Evolutionary conservation across 2,329 filamentous ascomycete species (phyloP).

Genomic region (Lasiodiplodia sp.): DNA sequence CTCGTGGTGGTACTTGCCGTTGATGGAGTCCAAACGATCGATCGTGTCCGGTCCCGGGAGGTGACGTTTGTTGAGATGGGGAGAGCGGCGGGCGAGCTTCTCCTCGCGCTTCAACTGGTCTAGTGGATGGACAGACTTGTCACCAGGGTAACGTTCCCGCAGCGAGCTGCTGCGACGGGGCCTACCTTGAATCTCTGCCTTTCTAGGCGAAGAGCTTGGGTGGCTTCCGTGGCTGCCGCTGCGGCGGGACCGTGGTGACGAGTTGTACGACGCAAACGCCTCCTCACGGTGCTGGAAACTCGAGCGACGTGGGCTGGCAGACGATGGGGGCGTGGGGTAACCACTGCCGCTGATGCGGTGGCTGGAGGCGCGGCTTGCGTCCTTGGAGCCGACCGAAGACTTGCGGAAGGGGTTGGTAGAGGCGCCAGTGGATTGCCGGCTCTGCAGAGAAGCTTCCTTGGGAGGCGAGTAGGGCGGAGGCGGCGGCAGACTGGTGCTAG

Average conservation of each 20-base stretch:
- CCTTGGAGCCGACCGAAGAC: constrained; percentile 32
- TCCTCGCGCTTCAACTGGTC: constrained; percentile 70
- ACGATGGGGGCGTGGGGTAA: constrained; percentile 62
- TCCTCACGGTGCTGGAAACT: constrained; percentile 45
- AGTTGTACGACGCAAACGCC: constrained; percentile 41
- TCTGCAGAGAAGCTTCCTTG: constrained; percentile 37
- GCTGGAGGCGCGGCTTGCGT: constrained; percentile 40
- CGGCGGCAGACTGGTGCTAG: constrained; percentile 31
- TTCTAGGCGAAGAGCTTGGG: constrained; percentile 31
- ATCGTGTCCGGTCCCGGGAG: constrained; percentile 78
- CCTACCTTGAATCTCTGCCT: constrained; percentile 37
- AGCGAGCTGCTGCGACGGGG: constrained; percentile 61
- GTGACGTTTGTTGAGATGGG: constrained; percentile 70
- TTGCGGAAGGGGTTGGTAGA: constrained; percentile 55
- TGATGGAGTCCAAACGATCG: constrained; percentile 77
- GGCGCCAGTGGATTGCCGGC: constrained; percentile 46
- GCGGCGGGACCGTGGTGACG: constrained; percentile 41
- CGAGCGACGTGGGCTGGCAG: constrained; percentile 59
- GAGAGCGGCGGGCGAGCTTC: constrained; percentile 70
- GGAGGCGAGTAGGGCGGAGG: constrained; percentile 30
- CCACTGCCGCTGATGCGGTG: constrained; percentile 40
- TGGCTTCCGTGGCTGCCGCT: constrained; percentile 42
- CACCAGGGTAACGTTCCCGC: constrained; percentile 67
- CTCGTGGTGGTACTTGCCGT: constrained; percentile 81
- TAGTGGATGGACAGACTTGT: constrained; percentile 71